A percentile compares a stretch with the other conserved stretches of the same genome.
Conservation (phyloP, 768 basidiomycete genomes). For the Rossbeevera mucosa region DNA sequence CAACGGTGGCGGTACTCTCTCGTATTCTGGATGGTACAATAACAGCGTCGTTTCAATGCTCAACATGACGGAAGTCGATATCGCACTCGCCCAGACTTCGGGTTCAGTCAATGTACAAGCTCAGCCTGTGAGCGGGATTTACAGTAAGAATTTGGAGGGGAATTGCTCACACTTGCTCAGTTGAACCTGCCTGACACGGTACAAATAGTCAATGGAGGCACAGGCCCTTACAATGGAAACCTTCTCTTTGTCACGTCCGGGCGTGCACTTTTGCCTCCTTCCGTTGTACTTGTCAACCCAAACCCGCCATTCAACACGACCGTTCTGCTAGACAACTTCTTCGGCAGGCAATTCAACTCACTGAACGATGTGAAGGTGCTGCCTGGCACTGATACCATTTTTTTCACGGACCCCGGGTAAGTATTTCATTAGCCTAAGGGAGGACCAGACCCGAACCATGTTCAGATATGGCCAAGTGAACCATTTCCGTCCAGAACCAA, state of each 20-base stretch:
- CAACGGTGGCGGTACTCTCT: conserved; percentile 62
- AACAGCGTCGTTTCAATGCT: conserved; percentile 64
- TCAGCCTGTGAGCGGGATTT: conserved; percentile 29
- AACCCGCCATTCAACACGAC: conserved; percentile 52
- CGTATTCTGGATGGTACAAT: conserved; percentile 57
- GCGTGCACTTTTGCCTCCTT: conserved; percentile 57
- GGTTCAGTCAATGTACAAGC: conserved; percentile 47
- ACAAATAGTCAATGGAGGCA: conserved; percentile 71
- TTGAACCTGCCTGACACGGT: conserved; percentile 52
- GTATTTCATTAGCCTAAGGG: conserved; percentile 18
- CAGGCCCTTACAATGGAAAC: conserved; percentile 54
- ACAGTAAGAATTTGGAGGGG: background rate
- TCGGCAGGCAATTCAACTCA: conserved; percentile 78
- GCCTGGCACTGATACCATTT: conserved; percentile 58
- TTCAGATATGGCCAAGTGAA: conserved; percentile 60
- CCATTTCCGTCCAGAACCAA: conserved; percentile 60
- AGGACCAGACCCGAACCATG: background rate
- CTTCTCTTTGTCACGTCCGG: conserved; percentile 64
- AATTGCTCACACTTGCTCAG: conserved; percentile 31
- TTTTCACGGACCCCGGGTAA: conserved; percentile 71
- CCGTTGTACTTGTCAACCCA: conserved; percentile 62
- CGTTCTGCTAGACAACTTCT: conserved; percentile 70
- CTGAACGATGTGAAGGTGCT: conserved; percentile 76
- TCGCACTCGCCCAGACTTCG: conserved; percentile 35
- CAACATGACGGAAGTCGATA: conserved; percentile 51